Evolutionary conservation across 179 eudicot genomes (phyloP), one percentile per base, ranked within the genome.

Genomic region (Spergularia azorica): DNA sequence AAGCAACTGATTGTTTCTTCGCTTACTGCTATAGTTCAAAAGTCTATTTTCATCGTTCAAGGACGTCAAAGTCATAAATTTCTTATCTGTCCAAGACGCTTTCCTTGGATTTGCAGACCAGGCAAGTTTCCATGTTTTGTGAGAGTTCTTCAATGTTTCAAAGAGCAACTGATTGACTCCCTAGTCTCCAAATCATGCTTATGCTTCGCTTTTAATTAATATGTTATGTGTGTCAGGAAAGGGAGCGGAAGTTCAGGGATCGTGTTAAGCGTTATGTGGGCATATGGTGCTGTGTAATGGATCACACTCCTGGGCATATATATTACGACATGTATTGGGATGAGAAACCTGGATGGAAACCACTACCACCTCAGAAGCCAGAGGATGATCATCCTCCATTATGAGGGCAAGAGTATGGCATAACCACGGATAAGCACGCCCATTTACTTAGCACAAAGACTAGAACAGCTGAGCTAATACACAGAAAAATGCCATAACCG

Each of bases 271-370:
- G 87, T 51, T 95, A 95, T 17, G 79, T 85, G 20, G 97, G 94
- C 38, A 86, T 91, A 80, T 95, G 99, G 99, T 95, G 99, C 75
- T 95, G 99, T 64, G 97, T 93, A 70, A 84, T 78, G 75, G 70
- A 83, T 77, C 88, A 85, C 73, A 83, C 83, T 32, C 95, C 92
- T 3, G 97, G 99, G 14, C 99, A 93, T 79, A 91, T 95, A 89
- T 95, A 91, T 70, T 95, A 93, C 55, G 97, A 95, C 81, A 91
- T 95, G 91, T 95, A 89, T 73, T 95, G 97, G 97, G 99, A 95
- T 72, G 97, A 93, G 81, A 95, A 95, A 77, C 96, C 99, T 3
- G 88, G 79, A 9, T 95, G 99, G 99, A 95, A 93, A 76, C 92
- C 97, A 1, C 39, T 75, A 46, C 97, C 99, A 3, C 97, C 99